Percentiles rank a stretch among this genome's conserved stretches.
These are phyloP conservation scores for Blastomyces emzantsi DNA, from an alignment of 2,329 filamentous ascomycete species.

Conservation along the genomic window DNA sequence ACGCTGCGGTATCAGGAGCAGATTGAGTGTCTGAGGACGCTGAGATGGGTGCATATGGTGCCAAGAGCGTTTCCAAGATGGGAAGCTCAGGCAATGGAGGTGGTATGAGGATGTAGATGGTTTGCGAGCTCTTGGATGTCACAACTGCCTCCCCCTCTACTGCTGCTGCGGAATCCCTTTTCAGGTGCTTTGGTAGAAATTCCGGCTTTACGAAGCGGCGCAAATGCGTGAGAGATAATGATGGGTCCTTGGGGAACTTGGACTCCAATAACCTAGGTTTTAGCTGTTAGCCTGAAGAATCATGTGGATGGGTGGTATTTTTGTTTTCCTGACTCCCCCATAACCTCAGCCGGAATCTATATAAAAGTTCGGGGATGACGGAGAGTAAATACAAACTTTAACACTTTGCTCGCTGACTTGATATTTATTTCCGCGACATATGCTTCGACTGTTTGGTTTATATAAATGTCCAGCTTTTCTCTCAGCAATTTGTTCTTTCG, in stretches of 20 bases:
- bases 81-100: conserved; percentile 33
- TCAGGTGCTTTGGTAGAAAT: conserved; percentile 27
- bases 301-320: not conserved
- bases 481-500: not conserved
- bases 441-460: conserved; percentile 28
- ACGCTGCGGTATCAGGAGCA: not conserved
- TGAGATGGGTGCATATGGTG: conserved; percentile 27
- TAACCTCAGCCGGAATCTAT: not conserved
- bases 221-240: conserved; percentile 29
- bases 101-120: conserved; percentile 35
- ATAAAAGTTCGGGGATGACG: not conserved
- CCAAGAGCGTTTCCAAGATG: conserved; percentile 28
- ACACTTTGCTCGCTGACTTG: conserved; percentile 36
- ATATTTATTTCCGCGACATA: conserved; percentile 38
- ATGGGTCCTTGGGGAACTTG: conserved; percentile 28
- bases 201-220: conserved; percentile 34
- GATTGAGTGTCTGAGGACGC: not conserved
- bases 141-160: conserved; percentile 7
- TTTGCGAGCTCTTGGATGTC: conserved; percentile 20
- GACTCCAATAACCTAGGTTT: conserved; percentile 31
- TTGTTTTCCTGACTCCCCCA: not conserved
- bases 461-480: not conserved
- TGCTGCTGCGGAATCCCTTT: conserved; percentile 15
- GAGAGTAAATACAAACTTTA: conserved; percentile 28
- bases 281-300: conserved; percentile 8